Evolutionary conservation across 2,329 filamentous ascomycete species (phyloP).

Genomic region (Penicillium brasilianum): DNA sequence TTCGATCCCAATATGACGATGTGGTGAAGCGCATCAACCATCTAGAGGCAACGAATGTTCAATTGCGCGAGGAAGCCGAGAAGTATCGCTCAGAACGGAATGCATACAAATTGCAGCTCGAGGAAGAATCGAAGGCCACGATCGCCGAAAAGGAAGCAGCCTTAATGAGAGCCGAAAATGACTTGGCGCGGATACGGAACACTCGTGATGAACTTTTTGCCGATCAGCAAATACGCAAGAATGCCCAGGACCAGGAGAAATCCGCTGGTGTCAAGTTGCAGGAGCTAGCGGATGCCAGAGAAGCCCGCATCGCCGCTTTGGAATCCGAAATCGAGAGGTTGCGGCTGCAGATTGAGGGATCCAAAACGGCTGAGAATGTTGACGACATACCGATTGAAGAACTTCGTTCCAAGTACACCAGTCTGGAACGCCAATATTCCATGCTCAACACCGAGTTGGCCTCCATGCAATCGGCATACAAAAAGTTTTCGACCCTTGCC

Average conservation of each 20-base stretch:
- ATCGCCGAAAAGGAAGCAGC: slow-evolving; percentile 81
- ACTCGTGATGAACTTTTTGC: slow-evolving; percentile 83
- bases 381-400: slow-evolving; percentile 71
- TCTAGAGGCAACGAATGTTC: slow-evolving; percentile 84
- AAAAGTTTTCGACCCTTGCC: slow-evolving; percentile 81
- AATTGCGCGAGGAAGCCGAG: slow-evolving; percentile 81
- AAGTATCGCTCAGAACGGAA: slow-evolving; percentile 85
- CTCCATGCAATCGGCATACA: slow-evolving; percentile 88
- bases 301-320: slow-evolving; percentile 78
- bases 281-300: slow-evolving; percentile 78
- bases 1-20: slow-evolving; percentile 90
- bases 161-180: slow-evolving; percentile 78
- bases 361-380: slow-evolving; percentile 51
- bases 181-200: slow-evolving; percentile 83
- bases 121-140: slow-evolving; percentile 75
- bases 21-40: slow-evolving; percentile 90
- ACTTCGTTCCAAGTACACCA: slow-evolving; percentile 72
- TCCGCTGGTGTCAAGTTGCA: slow-evolving; percentile 73
- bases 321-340: slow-evolving; percentile 83
- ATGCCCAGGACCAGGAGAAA: slow-evolving; percentile 76
- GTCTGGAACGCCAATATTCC: slow-evolving; percentile 77
- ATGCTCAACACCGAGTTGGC: slow-evolving; percentile 86
- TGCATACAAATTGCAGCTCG: slow-evolving; percentile 77
- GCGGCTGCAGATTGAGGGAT: slow-evolving; percentile 59
- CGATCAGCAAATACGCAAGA: slow-evolving; percentile 79